These are phyloP conservation scores for Pichia cephalocereana DNA, from an alignment of 805 yeast species.

Conservation along the genomic window DNA sequence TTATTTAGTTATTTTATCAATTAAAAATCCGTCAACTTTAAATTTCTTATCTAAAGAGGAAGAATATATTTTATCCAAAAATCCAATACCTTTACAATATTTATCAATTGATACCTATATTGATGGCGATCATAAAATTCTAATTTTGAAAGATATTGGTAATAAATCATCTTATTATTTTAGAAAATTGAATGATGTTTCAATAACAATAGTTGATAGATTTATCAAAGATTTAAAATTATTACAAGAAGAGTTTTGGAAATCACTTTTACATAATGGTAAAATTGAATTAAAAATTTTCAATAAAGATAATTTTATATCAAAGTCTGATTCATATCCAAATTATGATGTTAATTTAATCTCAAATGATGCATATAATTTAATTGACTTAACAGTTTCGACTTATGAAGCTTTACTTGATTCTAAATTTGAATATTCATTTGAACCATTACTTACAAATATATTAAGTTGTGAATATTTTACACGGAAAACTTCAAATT, in stretches of 20 bases:
- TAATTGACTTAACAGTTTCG: not conserved
- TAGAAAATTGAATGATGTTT: constrained; percentile 14
- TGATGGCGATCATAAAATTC: constrained; percentile 13
- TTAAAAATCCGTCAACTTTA: constrained; percentile 7
- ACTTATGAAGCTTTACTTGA: not conserved
- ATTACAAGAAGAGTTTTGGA: constrained; percentile 16
- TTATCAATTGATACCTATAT: constrained; percentile 10
- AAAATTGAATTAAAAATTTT: constrained; percentile 9
- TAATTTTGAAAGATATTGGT: constrained; percentile 19
- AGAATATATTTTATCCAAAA: constrained; percentile 15
- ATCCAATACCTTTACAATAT: constrained; percentile 25
- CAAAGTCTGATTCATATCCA: constrained; percentile 13
- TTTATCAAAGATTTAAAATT: constrained; percentile 17
- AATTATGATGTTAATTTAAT: not conserved
- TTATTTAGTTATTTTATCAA: constrained; percentile 18
- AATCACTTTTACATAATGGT: constrained; percentile 2
- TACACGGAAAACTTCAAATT: constrained; percentile 1
- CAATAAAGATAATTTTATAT: constrained; percentile 9
- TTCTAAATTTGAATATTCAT: not conserved
- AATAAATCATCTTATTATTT: constrained; percentile 13
- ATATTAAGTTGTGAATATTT: constrained; percentile 9
- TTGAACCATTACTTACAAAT: constrained; percentile 1
- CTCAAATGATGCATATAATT: constrained; percentile 12
- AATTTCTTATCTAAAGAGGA: constrained; percentile 10
- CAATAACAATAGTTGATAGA: constrained; percentile 16